Percentiles rank a stretch among this genome's conserved stretches.
Conservation (phyloP, 176 grass and related monocot species). For the Dendrocalamus sinicus region DNA sequence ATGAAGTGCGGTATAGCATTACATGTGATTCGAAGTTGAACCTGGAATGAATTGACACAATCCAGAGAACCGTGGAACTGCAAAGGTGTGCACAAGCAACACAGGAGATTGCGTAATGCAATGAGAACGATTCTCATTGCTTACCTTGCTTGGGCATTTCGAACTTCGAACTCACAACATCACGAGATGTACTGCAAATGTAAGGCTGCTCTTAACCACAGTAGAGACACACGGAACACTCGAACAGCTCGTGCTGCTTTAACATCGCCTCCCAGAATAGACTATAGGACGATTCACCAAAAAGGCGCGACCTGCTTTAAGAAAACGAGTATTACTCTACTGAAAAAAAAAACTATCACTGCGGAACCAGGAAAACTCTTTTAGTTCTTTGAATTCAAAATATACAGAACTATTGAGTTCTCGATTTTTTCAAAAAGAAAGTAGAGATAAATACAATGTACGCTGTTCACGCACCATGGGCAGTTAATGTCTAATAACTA, state of each 20-base stretch:
- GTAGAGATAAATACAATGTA: constrained; percentile 46
- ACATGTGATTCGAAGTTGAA: background rate
- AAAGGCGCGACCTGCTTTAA: background rate
- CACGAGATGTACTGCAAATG: background rate
- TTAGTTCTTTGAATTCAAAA: constrained; percentile 19
- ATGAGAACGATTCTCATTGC: background rate
- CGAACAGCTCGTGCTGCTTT: background rate
- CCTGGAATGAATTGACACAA: background rate
- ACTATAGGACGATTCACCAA: background rate
- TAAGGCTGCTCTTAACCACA: background rate
- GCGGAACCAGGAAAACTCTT: background rate
- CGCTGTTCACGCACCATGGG: constrained; percentile 31
- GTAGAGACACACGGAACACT: background rate
- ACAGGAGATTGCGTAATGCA: background rate
- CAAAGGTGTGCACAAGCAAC: background rate
- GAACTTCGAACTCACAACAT: background rate
- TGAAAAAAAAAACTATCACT: background rate
- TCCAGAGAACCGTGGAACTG: background rate
- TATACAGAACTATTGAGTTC: constrained; percentile 30
- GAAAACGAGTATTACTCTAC: background rate
- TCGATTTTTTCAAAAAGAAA: background rate
- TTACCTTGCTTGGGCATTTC: background rate
- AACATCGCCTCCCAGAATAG: background rate
- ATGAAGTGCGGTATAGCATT: background rate
- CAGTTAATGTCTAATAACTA: constrained; percentile 36